A percentile compares a stretch with the other conserved stretches of the same genome.
These are phyloP conservation scores for Calonectria ilicicola DNA, from an alignment of 2,329 filamentous ascomycete species.

Conservation along the genomic window DNA sequence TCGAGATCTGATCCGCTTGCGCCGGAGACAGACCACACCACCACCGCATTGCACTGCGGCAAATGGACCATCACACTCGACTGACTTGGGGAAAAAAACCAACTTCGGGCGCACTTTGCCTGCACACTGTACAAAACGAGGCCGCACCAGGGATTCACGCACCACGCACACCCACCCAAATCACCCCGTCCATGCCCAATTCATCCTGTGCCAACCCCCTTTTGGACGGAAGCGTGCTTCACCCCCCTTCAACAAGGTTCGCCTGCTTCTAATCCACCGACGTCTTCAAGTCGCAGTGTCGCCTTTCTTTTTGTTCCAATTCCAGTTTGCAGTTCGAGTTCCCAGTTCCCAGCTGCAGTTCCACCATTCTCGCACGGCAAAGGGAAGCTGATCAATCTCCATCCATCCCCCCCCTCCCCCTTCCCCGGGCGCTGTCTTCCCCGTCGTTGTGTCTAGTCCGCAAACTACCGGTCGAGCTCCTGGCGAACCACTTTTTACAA, in stretches of 20 bases:
- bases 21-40: conserved; percentile 18
- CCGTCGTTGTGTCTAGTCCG: conserved; percentile 11
- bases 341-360: background rate
- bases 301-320: conserved; percentile 18
- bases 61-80: background rate
- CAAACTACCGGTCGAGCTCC: conserved; percentile 20
- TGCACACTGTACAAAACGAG: conserved; percentile 12
- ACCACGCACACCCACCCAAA: conserved; percentile 8
- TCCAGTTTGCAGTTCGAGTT: background rate
- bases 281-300: conserved; percentile 28
- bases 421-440: conserved; percentile 17
- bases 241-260: conserved; percentile 28
- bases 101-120: background rate
- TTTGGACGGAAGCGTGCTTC: conserved; percentile 31
- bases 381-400: conserved; percentile 13
- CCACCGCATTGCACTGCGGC: background rate
- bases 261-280: conserved; percentile 19
- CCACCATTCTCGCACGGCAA: conserved; percentile 8
- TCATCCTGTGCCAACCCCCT: conserved; percentile 39
- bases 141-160: conserved; percentile 13
- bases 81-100: background rate
- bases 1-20: conserved; percentile 27
- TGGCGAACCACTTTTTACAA: conserved; percentile 7
- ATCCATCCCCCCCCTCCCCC: conserved; percentile 4
- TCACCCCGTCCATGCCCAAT: conserved; percentile 31